Percentiles rank a stretch among this genome's conserved stretches.
Conservation (phyloP, 106 monocot genomes). For the Dioscorea alata region DNA sequence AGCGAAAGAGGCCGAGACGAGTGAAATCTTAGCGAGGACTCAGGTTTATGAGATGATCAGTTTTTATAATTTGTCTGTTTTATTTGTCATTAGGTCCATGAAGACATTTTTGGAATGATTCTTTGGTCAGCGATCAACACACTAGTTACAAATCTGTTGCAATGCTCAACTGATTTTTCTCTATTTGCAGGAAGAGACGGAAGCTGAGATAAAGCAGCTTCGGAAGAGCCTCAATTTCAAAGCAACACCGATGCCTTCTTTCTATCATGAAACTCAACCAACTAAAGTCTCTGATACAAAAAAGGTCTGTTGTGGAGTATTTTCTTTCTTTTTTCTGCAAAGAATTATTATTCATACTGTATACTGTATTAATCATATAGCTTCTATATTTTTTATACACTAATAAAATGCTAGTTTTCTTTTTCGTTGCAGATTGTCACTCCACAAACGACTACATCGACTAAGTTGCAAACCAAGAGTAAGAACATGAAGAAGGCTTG, state of each 20-base stretch:
- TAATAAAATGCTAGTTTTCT: no score
- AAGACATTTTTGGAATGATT: background rate
- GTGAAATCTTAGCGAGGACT: slow-evolving; percentile 48
- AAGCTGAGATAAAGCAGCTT: slow-evolving; percentile 51
- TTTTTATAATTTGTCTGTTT: background rate
- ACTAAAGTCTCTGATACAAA: slow-evolving; percentile 23
- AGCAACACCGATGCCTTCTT: slow-evolving; percentile 74
- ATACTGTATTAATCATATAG: no score
- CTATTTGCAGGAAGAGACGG: slow-evolving; percentile 38
- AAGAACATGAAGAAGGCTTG: no score
- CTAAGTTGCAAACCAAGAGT: no score
- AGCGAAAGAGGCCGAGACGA: slow-evolving; percentile 52
- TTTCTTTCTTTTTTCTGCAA: no score
- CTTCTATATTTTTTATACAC: no score
- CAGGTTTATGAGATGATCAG: slow-evolving; percentile 36
- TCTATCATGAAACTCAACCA: slow-evolving; percentile 32
- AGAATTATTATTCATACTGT: no score
- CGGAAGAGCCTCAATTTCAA: slow-evolving; percentile 61
- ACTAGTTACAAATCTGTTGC: background rate
- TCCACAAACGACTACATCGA: no score
- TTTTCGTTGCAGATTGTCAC: no score
- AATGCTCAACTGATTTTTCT: background rate
- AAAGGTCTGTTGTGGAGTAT: slow-evolving; percentile 26
- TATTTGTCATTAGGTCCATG: background rate
- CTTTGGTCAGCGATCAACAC: no score